Evolutionary conservation across 1,284 basidiomycete species (phyloP).

Genomic region (Anthracocystis panici-leucophaei): DNA sequence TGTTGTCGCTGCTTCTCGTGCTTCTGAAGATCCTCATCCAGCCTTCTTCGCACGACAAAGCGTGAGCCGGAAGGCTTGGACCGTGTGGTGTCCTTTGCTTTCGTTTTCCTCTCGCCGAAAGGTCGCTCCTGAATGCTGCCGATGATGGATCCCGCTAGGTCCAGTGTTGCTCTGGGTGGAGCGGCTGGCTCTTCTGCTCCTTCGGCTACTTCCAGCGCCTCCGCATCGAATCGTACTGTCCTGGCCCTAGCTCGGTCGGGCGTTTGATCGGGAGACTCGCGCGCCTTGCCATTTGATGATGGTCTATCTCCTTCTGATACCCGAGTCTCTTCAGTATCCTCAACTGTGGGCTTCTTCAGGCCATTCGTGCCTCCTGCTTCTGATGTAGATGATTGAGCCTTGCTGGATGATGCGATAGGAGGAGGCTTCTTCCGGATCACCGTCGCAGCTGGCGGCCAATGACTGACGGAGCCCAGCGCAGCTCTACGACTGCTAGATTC

Average conservation of each 20-base stretch:
- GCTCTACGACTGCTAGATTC: conserved; percentile 24
- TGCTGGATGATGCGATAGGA: conserved; percentile 27
- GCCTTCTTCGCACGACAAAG: conserved; percentile 39
- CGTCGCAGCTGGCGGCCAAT: conserved; percentile 61
- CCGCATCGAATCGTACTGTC: conserved; percentile 22
- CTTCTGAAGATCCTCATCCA: conserved; percentile 49
- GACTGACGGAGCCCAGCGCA: conserved; percentile 30
- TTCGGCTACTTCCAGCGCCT: neutral
- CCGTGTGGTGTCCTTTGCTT: neutral
- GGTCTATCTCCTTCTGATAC: neutral
- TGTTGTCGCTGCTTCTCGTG: conserved; percentile 37
- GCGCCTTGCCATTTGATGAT: neutral
- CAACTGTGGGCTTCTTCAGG: conserved; percentile 6
- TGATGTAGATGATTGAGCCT: neutral
- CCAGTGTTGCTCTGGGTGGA: conserved; percentile 6
- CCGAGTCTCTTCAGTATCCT: conserved; percentile 7
- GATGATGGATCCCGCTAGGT: conserved; percentile 32
- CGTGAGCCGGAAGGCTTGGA: conserved; percentile 34
- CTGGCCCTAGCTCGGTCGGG: neutral
- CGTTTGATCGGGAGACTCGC: neutral
- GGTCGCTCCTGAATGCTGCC: conserved; percentile 46
- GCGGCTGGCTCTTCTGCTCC: neutral
- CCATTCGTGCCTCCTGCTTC: neutral
- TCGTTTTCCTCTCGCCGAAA: conserved; percentile 17
- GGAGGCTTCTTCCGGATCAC: conserved; percentile 51